These are phyloP conservation scores for Fraxinus dipetala DNA, from an alignment of 305 asterid genomes.

Conservation along the genomic window DNA sequence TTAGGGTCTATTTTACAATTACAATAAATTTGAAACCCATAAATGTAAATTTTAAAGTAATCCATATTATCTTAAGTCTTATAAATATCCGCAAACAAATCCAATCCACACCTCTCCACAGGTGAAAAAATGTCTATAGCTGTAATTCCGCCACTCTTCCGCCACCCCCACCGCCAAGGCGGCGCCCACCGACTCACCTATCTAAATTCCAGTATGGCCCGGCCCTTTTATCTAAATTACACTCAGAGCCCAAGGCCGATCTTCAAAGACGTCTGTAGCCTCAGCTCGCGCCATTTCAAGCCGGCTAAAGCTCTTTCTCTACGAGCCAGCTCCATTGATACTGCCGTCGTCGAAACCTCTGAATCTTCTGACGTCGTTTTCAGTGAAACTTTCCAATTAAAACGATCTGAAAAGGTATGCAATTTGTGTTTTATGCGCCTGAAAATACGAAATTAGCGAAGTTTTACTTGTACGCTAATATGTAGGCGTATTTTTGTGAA, in stretches of 20 bases:
- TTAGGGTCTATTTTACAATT: not conserved
- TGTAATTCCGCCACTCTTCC: constrained; percentile 28
- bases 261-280: constrained; percentile 10
- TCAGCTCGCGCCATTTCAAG: constrained; percentile 35
- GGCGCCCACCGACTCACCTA: constrained; percentile 17
- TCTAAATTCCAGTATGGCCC: constrained; percentile 24
- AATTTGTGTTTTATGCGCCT: not conserved
- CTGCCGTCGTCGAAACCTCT: constrained; percentile 36
- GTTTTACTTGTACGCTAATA: not conserved
- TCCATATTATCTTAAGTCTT: not conserved
- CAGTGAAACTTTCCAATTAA: constrained; percentile 35
- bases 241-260: constrained; percentile 26
- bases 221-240: constrained; percentile 32
- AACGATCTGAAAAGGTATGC: constrained; percentile 47
- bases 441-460: not conserved
- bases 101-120: constrained; percentile 1
- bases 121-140: constrained; percentile 32
- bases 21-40: not conserved
- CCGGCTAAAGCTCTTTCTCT: constrained; percentile 28
- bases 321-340: constrained; percentile 32
- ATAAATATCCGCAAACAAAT: constrained; percentile 6
- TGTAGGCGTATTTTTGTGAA: not conserved
- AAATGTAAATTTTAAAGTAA: not conserved
- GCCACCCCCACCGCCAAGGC: constrained; percentile 19
- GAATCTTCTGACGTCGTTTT: constrained; percentile 37